Conservation (phyloP, 306 rosid genomes). For the Corylus heterophylla region DNA sequence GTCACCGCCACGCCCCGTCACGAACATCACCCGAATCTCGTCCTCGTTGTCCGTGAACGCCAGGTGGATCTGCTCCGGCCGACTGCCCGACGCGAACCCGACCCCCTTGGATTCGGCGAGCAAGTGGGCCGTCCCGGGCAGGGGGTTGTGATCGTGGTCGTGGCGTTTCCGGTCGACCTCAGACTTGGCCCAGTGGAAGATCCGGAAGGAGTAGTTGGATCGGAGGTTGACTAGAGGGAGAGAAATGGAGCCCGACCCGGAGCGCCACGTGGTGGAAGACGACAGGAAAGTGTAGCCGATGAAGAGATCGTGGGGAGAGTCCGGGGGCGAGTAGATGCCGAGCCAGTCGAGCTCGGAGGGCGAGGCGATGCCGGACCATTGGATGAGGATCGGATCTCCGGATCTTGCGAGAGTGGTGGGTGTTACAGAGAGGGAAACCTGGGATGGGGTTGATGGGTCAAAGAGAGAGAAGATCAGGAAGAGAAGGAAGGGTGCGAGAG, state of each 20-base stretch:
- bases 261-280: constrained; percentile 51
- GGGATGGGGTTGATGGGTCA: constrained; percentile 34
- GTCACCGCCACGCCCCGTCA: constrained; percentile 43
- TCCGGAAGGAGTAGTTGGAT: constrained; percentile 73
- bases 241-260: constrained; percentile 68
- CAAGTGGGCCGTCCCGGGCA: constrained; percentile 56
- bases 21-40: constrained; percentile 85
- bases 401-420: constrained; percentile 56
- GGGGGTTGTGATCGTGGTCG: constrained; percentile 77
- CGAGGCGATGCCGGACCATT: constrained; percentile 64
- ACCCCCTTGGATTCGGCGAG: constrained; percentile 52
- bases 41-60: constrained; percentile 54
- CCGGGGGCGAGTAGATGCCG: constrained; percentile 79
- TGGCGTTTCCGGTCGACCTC: constrained; percentile 58
- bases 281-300: constrained; percentile 78
- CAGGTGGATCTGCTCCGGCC: constrained; percentile 83
- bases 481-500: constrained; percentile 1
- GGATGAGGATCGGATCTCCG: constrained; percentile 51
- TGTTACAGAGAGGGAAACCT: constrained; percentile 37
- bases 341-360: constrained; percentile 82
- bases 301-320: constrained; percentile 55
- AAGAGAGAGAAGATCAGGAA: not conserved
- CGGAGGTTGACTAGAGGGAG: constrained; percentile 75
- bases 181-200: constrained; percentile 70
- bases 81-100: constrained; percentile 36